A percentile compares a stretch with the other conserved stretches of the same genome.
phyloP scores from a whole-genome alignment of 345 rosid genomes.

The Citrus reticulata region DNA sequence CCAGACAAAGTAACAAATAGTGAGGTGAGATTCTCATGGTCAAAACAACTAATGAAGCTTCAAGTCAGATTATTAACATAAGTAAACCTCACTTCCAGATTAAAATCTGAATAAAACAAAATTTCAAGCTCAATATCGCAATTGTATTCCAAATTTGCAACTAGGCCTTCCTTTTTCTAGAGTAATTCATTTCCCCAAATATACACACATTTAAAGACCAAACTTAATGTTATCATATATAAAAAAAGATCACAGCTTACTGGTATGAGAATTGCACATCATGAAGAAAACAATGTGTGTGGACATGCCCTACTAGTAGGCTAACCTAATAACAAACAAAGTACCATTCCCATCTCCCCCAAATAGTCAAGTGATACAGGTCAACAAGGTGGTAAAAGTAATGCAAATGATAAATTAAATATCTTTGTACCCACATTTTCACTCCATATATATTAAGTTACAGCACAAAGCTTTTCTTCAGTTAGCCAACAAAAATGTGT shows the following conservation, averaged over 20 bases:
- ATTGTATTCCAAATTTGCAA: background rate
- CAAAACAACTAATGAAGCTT: background rate
- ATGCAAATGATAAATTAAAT: background rate
- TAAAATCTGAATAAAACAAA: background rate
- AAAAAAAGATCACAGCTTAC: background rate
- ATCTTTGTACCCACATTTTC: background rate
- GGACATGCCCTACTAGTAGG: no score
- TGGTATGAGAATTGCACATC: background rate
- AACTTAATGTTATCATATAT: background rate
- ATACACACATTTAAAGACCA: background rate
- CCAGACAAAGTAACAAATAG: background rate
- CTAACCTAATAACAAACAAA: background rate
- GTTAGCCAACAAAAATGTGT: background rate
- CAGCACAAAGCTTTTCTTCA: background rate
- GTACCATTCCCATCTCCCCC: no score
- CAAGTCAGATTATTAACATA: background rate
- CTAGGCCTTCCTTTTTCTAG: background rate
- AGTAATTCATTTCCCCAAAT: background rate
- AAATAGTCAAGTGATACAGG: background rate
- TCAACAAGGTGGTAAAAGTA: background rate
- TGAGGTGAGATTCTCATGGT: no score
- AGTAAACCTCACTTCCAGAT: background rate
- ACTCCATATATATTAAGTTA: background rate
- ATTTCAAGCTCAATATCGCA: background rate
- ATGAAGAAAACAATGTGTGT: background rate